Conservation (phyloP, 202 grass and related monocot genomes). For the Panicum hallii region DNA sequence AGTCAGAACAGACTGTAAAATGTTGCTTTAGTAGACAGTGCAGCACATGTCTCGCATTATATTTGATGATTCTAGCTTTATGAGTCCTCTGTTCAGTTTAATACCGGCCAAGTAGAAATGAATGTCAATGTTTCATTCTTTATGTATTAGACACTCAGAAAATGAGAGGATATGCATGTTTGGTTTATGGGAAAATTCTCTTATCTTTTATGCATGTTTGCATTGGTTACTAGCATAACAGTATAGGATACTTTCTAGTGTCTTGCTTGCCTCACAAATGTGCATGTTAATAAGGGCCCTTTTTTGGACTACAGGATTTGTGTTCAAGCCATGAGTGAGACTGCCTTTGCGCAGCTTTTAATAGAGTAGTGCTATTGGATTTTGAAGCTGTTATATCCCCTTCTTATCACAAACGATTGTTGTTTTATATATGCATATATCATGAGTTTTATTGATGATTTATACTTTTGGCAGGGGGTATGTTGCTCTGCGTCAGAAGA, state of each 20-base stretch:
- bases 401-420: constrained; percentile 31
- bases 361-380: constrained; percentile 19
- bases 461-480: constrained; percentile 55
- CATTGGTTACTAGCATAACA: not conserved
- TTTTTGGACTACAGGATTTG: constrained; percentile 21
- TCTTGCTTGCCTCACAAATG: not conserved
- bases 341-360: not conserved
- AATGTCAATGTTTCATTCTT: not conserved
- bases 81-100: not conserved
- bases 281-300: constrained; percentile 22
- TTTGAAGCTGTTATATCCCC: constrained; percentile 15
- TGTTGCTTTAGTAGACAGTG: constrained; percentile 11
- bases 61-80: too few relatives aligned
- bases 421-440: constrained; percentile 11
- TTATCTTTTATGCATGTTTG: not conserved
- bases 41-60: not conserved
- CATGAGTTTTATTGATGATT: constrained; percentile 40
- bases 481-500: constrained; percentile 61
- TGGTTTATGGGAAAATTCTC: not conserved
- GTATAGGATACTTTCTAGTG: not conserved
- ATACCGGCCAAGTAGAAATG: not conserved
- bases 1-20: not conserved
- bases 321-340: not conserved
- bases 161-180: not conserved
- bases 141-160: not conserved